Evolutionary conservation across 1,284 basidiomycete species (phyloP).

Genomic region (Trametes hirsuta): DNA sequence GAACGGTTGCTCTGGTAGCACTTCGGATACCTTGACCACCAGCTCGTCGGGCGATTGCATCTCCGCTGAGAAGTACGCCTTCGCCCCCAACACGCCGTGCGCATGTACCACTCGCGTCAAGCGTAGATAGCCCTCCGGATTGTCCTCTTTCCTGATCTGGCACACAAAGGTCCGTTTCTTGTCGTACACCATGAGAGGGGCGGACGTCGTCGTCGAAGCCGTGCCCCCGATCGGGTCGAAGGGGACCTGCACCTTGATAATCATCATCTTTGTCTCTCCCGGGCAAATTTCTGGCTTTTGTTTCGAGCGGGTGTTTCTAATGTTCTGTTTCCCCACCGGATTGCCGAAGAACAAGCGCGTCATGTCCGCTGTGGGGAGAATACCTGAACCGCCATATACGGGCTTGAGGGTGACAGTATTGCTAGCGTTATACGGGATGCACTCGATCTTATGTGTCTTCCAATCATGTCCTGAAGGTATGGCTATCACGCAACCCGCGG

Average conservation of each 20-base stretch:
- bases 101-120: conserved; percentile 40
- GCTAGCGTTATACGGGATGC: conserved; percentile 44
- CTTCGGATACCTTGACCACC: conserved; percentile 52
- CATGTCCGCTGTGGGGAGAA: conserved; percentile 39
- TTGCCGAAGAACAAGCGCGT: conserved; percentile 39
- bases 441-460: conserved; percentile 50
- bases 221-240: neutral
- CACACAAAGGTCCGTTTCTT: conserved; percentile 57
- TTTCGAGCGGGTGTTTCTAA: conserved; percentile 28
- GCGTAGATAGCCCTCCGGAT: conserved; percentile 43
- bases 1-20: conserved; percentile 20
- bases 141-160: conserved; percentile 37
- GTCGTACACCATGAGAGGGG: conserved; percentile 49
- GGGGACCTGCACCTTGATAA: conserved; percentile 61
- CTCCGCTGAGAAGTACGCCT: conserved; percentile 61
- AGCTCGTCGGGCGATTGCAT: conserved; percentile 49
- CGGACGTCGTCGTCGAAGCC: conserved; percentile 4
- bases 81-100: conserved; percentile 49
- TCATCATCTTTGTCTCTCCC: conserved; percentile 41
- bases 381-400: conserved; percentile 35
- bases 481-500: neutral
- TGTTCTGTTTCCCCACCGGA: conserved; percentile 26
- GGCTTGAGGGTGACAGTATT: conserved; percentile 53
- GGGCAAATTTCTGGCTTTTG: conserved; percentile 30
- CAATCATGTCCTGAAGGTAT: conserved; percentile 31